Percentiles rank a stretch among this genome's conserved stretches.
Evolutionary conservation across 2,329 filamentous ascomycete species (phyloP).

Genomic region (Tolypocladium cylindrosporum): DNA sequence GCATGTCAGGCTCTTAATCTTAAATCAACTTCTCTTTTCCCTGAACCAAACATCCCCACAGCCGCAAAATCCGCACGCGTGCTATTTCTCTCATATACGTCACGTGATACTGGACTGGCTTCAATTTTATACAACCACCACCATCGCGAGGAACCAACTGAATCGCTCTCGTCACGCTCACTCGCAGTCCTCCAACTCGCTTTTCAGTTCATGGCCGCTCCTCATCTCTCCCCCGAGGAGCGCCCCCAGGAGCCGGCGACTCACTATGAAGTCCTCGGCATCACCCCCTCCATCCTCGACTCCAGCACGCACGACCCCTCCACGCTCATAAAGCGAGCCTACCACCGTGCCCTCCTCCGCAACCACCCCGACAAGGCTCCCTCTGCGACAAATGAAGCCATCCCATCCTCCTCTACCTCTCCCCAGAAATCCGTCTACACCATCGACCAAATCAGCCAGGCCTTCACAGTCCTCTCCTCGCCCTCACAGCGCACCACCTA

Average conservation of each 20-base stretch:
- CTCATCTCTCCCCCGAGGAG: slow-evolving; percentile 3
- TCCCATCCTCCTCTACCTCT: not conserved
- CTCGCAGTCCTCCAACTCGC: not conserved
- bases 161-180: not conserved
- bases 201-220: not conserved
- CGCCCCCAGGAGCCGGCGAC: slow-evolving; percentile 22
- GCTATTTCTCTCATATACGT: not conserved
- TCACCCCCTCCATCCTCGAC: slow-evolving; percentile 39
- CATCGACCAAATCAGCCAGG: slow-evolving; percentile 54
- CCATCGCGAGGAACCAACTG: not conserved
- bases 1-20: not conserved
- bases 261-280: slow-evolving; percentile 51
- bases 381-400: slow-evolving; percentile 5
- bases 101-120: not conserved
- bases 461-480: slow-evolving; percentile 46
- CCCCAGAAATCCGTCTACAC: slow-evolving; percentile 27
- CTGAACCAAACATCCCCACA: not conserved
- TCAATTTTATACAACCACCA: not conserved
- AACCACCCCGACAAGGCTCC: slow-evolving; percentile 54
- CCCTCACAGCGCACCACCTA: slow-evolving; percentile 40
- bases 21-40: not conserved
- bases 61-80: not conserved
- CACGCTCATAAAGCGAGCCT: slow-evolving; percentile 49
- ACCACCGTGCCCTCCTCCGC: slow-evolving; percentile 52
- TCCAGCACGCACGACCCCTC: slow-evolving; percentile 28